Base-by-base conservation (phyloP, 495 filamentous ascomycete species). In the Terfezia claveryi region DNA sequence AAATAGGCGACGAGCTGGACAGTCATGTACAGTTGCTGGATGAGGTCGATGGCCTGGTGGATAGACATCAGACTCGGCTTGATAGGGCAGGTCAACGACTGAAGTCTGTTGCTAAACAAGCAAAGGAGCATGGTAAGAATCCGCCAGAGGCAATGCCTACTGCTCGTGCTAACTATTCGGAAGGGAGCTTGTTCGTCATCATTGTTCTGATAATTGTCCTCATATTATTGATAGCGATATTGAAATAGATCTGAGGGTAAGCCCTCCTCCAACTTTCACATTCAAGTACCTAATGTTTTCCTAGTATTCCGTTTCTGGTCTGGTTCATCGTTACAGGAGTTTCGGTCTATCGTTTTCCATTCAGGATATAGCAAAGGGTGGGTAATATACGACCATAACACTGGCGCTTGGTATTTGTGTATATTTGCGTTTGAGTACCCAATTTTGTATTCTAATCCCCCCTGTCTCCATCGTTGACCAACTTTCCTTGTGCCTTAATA, bases 1-100 rank as follows among this genome's bases (percentile, higher is more conserved):
- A 87, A 71, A 98, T 98, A 64, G 91, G 91, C 23, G 84, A 96
- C 66, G 91, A 98, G 73, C 72, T 98, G 23, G 91, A 98, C 57
- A 79, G 78, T 58, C 91, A 98, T 64, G 83, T 91, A 23, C 69
- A 80, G 63, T 70, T 98, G 71, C 71, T 98, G 44, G 91, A 92
- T 69, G 88, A 88, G 54, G 80, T 92, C 59, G 91, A 95, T 58
- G 73, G 73, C 23, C 73, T 79, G 56, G 82, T 88, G 38, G 87
- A 93, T 62, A 72, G 91, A 55, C 89, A 96, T 70, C 75, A 79
- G 66, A 70, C 68, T 23, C 79, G 82, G 44, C 69, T 98, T 49
- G 76, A 84, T 58, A 73, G 80, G 17, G 91, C 91, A 27, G 73
- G 76, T 61, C 75, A 75, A 58, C 75, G 83, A 59, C 68, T 94